Evolutionary conservation across 257 asterid genomes (phyloP).

Genomic region (Solanum commersonii): DNA sequence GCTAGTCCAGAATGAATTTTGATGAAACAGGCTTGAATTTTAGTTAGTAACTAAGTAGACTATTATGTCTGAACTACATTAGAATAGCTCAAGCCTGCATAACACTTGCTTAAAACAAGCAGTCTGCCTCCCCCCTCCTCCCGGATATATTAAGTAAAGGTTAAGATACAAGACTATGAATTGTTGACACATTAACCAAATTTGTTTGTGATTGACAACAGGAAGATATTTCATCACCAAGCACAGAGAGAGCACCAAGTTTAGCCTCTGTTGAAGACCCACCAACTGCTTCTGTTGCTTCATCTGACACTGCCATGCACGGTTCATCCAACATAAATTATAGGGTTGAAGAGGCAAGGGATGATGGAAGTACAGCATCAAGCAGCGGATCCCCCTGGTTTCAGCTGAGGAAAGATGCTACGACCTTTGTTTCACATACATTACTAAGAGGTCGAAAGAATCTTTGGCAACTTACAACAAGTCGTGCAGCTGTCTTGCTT

Average conservation of each 20-base stretch:
- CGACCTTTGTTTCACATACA: conserved; percentile 68
- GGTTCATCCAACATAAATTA: conserved; percentile 22
- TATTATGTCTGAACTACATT: background rate
- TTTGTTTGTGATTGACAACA: conserved; percentile 27
- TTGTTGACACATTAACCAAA: conserved; percentile 19
- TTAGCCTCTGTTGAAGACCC: conserved; percentile 32
- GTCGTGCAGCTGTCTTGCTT: conserved; percentile 91
- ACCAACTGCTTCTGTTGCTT: conserved; percentile 27
- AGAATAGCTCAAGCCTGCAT: background rate
- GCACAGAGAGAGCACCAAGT: conserved; percentile 22
- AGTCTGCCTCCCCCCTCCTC: background rate
- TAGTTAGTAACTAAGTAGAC: background rate
- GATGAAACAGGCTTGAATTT: background rate
- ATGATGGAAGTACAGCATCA: conserved; percentile 91
- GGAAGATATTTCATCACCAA: conserved; percentile 32
- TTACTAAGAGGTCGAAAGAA: conserved; percentile 87
- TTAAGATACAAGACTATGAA: background rate
- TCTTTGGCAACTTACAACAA: conserved; percentile 96
- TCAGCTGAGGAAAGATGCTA: conserved; percentile 74
- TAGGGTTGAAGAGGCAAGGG: conserved; percentile 58
- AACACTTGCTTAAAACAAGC: background rate
- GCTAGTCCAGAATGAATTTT: background rate
- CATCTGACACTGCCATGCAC: conserved; percentile 24
- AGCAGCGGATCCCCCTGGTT: conserved; percentile 97
- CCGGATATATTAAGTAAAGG: background rate